phyloP scores from a whole-genome alignment of 2,329 filamentous ascomycete genomes.

The Ophiostoma montium region DNA sequence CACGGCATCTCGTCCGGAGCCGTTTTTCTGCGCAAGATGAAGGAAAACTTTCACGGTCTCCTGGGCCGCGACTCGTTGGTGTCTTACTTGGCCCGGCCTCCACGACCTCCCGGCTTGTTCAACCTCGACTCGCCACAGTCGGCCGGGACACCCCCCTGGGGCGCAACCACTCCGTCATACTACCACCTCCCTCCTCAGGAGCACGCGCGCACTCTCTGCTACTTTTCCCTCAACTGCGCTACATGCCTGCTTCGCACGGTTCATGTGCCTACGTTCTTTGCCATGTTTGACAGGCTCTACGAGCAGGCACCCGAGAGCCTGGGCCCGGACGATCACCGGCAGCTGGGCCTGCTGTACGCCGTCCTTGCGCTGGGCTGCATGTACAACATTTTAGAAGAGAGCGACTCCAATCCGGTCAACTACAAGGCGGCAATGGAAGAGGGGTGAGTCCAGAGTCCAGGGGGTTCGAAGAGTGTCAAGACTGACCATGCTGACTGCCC shows the following conservation, averaged over 20 bases:
- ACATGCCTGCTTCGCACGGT: constrained; percentile 54
- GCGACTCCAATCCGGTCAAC: constrained; percentile 28
- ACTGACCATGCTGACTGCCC: constrained; percentile 3
- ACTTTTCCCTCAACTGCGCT: constrained; percentile 41
- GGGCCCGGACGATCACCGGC: constrained; percentile 49
- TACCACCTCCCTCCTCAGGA: constrained; percentile 57
- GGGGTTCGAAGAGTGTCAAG: too few species aligned
- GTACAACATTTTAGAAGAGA: constrained; percentile 46
- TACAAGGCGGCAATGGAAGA: constrained; percentile 40
- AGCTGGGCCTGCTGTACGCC: constrained; percentile 56
- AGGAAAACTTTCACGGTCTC: constrained; percentile 71
- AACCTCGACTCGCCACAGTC: constrained; percentile 59
- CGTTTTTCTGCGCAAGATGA: constrained; percentile 75
- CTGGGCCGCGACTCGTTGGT: constrained; percentile 50
- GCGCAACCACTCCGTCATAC: constrained; percentile 36
- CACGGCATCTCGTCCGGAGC: constrained; percentile 86
- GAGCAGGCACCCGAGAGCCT: constrained; percentile 49
- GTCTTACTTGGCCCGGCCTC: constrained; percentile 41
- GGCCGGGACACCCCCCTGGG: constrained; percentile 48
- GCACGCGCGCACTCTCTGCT: constrained; percentile 36
- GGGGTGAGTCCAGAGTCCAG: constrained; percentile 29
- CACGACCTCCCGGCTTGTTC: constrained; percentile 33
- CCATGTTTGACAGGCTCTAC: constrained; percentile 65
- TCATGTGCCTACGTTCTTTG: constrained; percentile 70
- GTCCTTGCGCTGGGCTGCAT: constrained; percentile 60